Evolutionary conservation across 352 stramenopile genomes (phyloP), one percentile per base, ranked within the genome.

Genomic region (Globisporangium cystogenes): DNA sequence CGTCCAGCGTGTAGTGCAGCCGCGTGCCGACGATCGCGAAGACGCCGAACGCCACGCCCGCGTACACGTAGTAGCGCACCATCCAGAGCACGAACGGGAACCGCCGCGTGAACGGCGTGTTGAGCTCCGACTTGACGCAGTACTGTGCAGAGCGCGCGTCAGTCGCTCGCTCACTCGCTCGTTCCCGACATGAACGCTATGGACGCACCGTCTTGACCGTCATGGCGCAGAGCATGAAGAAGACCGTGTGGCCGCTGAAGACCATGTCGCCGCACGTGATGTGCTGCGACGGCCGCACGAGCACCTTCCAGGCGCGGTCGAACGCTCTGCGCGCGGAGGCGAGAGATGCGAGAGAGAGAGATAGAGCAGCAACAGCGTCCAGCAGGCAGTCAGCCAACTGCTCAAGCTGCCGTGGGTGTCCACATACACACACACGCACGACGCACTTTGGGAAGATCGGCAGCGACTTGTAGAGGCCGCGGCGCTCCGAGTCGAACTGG

Each of bases 261-360:
- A 94, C 76, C 84, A 94, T 94, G 50, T 94, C 84, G 55, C 84
- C 84, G 57, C 84, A 94, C 11, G 84, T 94, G 57, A 94, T 94
- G 65, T 94, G 77, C 61, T 93, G 74, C 43, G 84, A 90, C 33
- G 84, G 84, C 37, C 78, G 68, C 35, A 88, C 77, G 55, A 94
- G 74, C 35, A 94, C 84, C 55, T 94, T 93, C 66, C 69, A 87
- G 18, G 84, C 84, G 48, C 84, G 84, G n/a, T 69, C 65, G 53
- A 93, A 87, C 8, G 84, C 84, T 42, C 82, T 93, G 52, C 18
- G 26, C 26, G 26, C 2, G 26, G 26, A 5, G 26, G 26, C n/a
- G n/a, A n/a, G n/a, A n/a, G n/a, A n/a, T n/a, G n/a, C n/a, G n/a
- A n/a, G n/a, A n/a, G n/a, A n/a, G n/a, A n/a, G n/a, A n/a, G n/a